phyloP scores from a whole-genome alignment of 768 basidiomycete species.

The Cystofilobasidium ferigula region DNA sequence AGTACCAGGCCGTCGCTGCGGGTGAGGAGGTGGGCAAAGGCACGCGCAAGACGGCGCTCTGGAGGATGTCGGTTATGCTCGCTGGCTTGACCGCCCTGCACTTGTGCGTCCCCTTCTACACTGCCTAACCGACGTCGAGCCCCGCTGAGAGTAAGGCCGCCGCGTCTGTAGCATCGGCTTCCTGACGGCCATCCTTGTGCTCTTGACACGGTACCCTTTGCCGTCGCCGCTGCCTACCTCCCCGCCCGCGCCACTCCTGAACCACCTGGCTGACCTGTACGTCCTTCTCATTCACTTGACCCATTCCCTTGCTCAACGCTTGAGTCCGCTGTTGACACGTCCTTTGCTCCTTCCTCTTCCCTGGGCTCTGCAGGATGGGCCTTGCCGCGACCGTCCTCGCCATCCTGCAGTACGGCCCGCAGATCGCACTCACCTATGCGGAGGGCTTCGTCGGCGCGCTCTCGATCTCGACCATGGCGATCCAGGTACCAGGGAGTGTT shows the following conservation, averaged over 20 bases:
- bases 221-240: neutral
- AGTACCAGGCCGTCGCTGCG: slow-evolving; percentile 42
- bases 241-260: neutral
- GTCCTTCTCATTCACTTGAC: neutral
- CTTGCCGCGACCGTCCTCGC: slow-evolving; percentile 67
- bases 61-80: neutral
- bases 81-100: neutral
- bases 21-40: neutral
- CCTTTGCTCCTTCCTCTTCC: neutral
- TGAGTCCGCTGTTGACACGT: too few species aligned
- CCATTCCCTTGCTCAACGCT: neutral
- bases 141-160: neutral
- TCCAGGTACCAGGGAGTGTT: slow-evolving; percentile 80
- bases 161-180: neutral
- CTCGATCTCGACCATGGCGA: slow-evolving; percentile 89
- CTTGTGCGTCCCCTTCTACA: neutral
- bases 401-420: slow-evolving; percentile 76
- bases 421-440: slow-evolving; percentile 60
- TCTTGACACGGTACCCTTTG: neutral
- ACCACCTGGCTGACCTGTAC: slow-evolving; percentile 11
- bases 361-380: slow-evolving; percentile 49
- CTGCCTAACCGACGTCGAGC: too few species aligned
- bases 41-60: neutral
- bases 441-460: slow-evolving; percentile 65
- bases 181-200: neutral